These are phyloP conservation scores for Zopfochytrium polystomum DNA, from an alignment of 371 early-diverging fungal genomes.

Conservation along the genomic window DNA sequence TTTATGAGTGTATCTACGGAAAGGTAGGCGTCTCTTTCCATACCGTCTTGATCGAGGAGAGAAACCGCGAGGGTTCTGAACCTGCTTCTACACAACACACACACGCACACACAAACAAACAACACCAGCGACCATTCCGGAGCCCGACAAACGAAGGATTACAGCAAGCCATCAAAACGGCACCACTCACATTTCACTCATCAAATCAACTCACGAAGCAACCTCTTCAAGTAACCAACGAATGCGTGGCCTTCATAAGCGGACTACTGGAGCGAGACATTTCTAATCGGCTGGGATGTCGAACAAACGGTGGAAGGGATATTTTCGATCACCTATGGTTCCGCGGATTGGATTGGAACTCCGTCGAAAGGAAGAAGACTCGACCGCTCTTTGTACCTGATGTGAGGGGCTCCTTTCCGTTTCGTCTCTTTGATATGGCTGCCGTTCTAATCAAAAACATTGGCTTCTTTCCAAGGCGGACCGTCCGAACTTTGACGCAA, in stretches of 20 bases:
- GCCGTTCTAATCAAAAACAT: too few species aligned
- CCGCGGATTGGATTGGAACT: constrained; percentile 42
- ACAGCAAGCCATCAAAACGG: constrained; percentile 17
- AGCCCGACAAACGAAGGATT: constrained; percentile 28
- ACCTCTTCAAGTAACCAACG: constrained; percentile 5
- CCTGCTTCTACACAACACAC: too few species aligned
- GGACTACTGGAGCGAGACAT: too few species aligned
- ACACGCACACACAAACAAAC: too few species aligned
- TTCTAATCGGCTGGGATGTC: constrained; percentile 26
- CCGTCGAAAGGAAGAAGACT: constrained; percentile 43
- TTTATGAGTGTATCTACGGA: constrained; percentile 87
- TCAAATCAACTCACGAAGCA: constrained; percentile 10
- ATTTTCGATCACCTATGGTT: constrained; percentile 51
- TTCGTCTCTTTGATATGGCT: too few species aligned
- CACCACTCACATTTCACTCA: constrained; percentile 25
- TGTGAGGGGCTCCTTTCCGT: too few species aligned
- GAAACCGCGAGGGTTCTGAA: too few species aligned
- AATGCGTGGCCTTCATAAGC: too few species aligned
- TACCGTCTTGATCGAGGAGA: too few species aligned
- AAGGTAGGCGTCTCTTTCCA: constrained; percentile 36
- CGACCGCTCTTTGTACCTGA: constrained; percentile 51
- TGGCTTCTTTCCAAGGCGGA: too few species aligned
- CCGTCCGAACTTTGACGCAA: constrained; percentile 40
- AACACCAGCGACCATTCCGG: constrained; percentile 22
- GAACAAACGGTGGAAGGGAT: constrained; percentile 14